Evolutionary conservation across 192 early-diverging fungal genomes (phyloP).

Genomic region (Dispira simplex): DNA sequence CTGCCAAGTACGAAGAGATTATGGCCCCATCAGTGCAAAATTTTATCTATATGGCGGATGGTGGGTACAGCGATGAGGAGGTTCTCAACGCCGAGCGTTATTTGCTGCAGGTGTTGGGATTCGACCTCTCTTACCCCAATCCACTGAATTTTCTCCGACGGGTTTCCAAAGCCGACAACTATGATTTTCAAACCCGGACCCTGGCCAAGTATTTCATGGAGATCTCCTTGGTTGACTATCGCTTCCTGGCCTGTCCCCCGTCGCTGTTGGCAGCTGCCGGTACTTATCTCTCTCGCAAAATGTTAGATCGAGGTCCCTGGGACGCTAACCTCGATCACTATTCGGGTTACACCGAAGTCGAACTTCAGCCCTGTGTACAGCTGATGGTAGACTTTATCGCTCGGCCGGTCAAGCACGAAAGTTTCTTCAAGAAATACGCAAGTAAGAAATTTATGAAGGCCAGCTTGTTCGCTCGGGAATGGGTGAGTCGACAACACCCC

Average conservation of each 20-base stretch:
- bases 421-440: slow-evolving; percentile 77
- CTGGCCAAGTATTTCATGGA: slow-evolving; percentile 96
- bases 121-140: slow-evolving; percentile 74
- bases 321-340: slow-evolving; percentile 57
- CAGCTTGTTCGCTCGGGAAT: slow-evolving; percentile 64
- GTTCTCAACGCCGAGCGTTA: slow-evolving; percentile 85
- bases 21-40: slow-evolving; percentile 64
- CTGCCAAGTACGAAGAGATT: slow-evolving; percentile 93
- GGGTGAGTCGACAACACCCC: slow-evolving; percentile 38
- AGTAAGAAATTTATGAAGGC: slow-evolving; percentile 66
- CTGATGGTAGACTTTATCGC: slow-evolving; percentile 59
- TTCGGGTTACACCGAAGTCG: slow-evolving; percentile 59
- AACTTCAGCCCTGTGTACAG: slow-evolving; percentile 42
- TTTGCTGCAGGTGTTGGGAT: slow-evolving; percentile 74
- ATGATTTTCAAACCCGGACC: slow-evolving; percentile 80
- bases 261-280: slow-evolving; percentile 65
- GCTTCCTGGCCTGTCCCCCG: slow-evolving; percentile 50
- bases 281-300: slow-evolving; percentile 64
- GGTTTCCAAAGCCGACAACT: slow-evolving; percentile 73
- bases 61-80: slow-evolving; percentile 63
- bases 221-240: slow-evolving; percentile 73
- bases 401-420: slow-evolving; percentile 33
- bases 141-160: slow-evolving; percentile 90
- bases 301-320: slow-evolving; percentile 65
- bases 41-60: slow-evolving; percentile 77